A percentile compares a stretch with the other conserved stretches of the same genome.
phyloP scores from a whole-genome alignment of 2,329 filamentous ascomycete genomes.

The Pseudocercospora cruenta region DNA sequence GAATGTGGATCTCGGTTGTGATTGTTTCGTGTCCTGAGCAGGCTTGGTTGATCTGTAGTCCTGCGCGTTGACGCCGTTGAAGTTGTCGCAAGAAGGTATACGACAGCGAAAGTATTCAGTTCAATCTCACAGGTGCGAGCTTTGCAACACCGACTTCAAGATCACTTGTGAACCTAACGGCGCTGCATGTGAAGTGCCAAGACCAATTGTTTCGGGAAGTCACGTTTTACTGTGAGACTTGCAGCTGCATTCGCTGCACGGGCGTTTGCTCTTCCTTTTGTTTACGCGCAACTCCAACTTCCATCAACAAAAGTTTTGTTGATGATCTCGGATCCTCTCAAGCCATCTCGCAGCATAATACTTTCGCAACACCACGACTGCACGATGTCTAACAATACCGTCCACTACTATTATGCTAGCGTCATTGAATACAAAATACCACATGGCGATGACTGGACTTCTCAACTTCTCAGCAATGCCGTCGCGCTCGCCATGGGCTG shows the following conservation, averaged over 20 bases:
- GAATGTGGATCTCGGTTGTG: background rate
- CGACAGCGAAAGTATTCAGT: background rate
- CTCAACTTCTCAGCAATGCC: background rate
- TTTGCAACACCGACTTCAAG: background rate
- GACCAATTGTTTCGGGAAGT: background rate
- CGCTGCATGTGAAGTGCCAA: conserved; percentile 5
- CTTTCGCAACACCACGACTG: background rate
- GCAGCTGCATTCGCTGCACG: background rate
- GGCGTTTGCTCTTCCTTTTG: background rate
- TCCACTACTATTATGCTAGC: background rate
- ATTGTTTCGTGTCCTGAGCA: background rate
- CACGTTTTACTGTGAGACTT: background rate
- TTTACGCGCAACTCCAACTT: background rate
- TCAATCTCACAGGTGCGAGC: background rate
- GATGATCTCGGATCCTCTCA: background rate
- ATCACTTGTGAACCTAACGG: background rate
- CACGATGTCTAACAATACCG: background rate
- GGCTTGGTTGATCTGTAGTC: too few species aligned
- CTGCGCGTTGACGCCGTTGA: too few species aligned
- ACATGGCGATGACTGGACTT: background rate
- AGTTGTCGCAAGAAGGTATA: background rate
- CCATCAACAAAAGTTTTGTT: background rate
- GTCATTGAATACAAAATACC: background rate
- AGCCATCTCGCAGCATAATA: background rate
- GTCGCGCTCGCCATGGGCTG: background rate